Evolutionary conservation across 352 stramenopile species (phyloP), one percentile per base, ranked within the genome.

Genomic region (Globisporangium cylindrosporum): DNA sequence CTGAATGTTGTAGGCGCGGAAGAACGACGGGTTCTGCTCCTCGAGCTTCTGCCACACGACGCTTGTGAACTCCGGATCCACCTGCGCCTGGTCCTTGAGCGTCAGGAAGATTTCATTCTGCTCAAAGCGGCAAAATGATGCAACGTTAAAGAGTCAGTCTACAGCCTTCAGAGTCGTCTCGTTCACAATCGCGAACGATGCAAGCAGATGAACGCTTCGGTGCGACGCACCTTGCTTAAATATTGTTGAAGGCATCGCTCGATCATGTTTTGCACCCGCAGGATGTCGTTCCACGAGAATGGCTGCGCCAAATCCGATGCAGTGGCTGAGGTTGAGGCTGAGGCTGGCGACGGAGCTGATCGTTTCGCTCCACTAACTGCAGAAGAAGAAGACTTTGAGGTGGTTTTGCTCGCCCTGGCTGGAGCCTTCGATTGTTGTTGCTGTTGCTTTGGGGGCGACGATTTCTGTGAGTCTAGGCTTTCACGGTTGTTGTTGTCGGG

Each of bases 31-130:
- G 48, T 98, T 98, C 68, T 97, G 91, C 61, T 97, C 88, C 66
- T 97, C 86, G 7, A 98, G 82, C 65, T 98, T 98, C 58, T 96
- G 87, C 91, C 89, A 97, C 49, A 97, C 90, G 24, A 97, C 79
- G 56, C 78, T 81, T 1, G 91, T 88, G 61, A 97, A 97, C 9
- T 76, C 76, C 1, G 88, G 89, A 18, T 96, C 85, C n/a, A 97
- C 76, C 22, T 95, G 89, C 0, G 85, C 89, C 64, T 97, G 87
- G 1, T 79, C 69, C 59, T 92, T 77, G 2, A 92, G 65, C 6
- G 72, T 73, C 7, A 80, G 53, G n/a, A 93, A 66, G 65, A 92
- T 90, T 54, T 93, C 84, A 48, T 78, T 79, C 80, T 90, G 61
- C 34, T 53, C 59, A 62, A 1, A 36, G n/a, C 0, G 43, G 70